Evolutionary conservation across 768 basidiomycete species (phyloP), one percentile per base, ranked within the genome.

Genomic region (Phaffia australis): DNA sequence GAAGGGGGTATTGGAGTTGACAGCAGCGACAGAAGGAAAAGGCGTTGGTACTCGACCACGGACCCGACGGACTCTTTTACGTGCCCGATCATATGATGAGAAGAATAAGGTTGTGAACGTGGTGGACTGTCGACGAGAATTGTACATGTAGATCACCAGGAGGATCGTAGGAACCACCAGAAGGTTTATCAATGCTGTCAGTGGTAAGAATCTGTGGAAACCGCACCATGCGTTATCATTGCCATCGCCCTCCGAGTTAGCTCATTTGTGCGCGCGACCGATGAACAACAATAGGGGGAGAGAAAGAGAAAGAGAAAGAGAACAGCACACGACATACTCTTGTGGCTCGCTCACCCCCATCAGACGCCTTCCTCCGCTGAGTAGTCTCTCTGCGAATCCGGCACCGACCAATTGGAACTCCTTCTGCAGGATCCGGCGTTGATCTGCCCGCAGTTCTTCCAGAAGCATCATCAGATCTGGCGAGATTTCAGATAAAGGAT

Each of bases 381-480:
- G 51, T 30, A 67, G 50, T n/a, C 60, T 52, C 18, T 67, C 60
- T 11, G 59, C 66, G 19, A 67, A 63, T 1, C 60, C 52, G 1
- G 66, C 66, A 2, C 66, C 66, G 32, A 67, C 51, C 3, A 48
- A 8, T 49, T 62, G 48, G 23, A 67, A 63, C 42, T 67, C 66
- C n/a, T 42, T 62, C 46, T 67, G 66, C 7, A 67, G 55, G 52
- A 58, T 35, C 30, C 59, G 47, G 0, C 60, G 55, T 56, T 67
- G 66, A 35, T 67, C 66, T 9, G 60, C 60, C 23, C 66, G 60
- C 1, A 67, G 55, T 49, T 67, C 66, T 25, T 67, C 66, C 30
- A 67, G 66, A 21, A 67, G 66, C 47, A 29, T 23, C 16, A 55
- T 32, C 35, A 67, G 54, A 15, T 67, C 66, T 47, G 66, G 60